Conservation (phyloP, 2,329 filamentous ascomycete genomes). For the Cladophialophora carrionii region DNA sequence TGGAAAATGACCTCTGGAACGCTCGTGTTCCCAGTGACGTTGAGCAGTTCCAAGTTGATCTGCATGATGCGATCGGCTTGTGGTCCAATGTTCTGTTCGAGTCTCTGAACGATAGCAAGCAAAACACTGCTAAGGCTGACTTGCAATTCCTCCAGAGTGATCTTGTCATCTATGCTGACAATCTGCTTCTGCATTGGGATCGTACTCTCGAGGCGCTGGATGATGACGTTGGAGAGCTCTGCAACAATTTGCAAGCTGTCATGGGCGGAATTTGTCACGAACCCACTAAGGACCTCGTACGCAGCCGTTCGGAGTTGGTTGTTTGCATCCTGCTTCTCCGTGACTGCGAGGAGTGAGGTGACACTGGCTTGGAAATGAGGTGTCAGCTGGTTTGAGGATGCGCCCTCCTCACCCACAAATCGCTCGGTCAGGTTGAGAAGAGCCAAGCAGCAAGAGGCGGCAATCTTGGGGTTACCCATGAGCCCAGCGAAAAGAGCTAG, state of each 20-base stretch:
- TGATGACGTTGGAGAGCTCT: conserved; percentile 80
- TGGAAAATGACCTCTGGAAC: conserved; percentile 94
- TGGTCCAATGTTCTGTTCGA: conserved; percentile 88
- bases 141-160: conserved; percentile 96
- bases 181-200: conserved; percentile 88
- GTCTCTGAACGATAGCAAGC: conserved; percentile 84
- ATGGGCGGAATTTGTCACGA: conserved; percentile 85
- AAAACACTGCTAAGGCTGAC: conserved; percentile 91
- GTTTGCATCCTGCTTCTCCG: conserved; percentile 72
- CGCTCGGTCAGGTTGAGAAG: conserved; percentile 97
- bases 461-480: conserved; percentile 92
- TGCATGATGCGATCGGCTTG: conserved; percentile 95
- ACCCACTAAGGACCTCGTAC: conserved; percentile 95
- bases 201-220: conserved; percentile 89
- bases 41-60: conserved; percentile 77
- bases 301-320: conserved; percentile 90
- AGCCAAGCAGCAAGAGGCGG: conserved; percentile 97
- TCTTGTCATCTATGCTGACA: conserved; percentile 93
- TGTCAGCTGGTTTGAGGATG: conserved; percentile 77
- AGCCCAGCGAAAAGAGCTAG: conserved; percentile 87
- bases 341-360: conserved; percentile 79
- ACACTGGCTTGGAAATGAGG: conserved; percentile 93
- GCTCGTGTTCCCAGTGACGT: conserved; percentile 79
- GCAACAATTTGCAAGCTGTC: conserved; percentile 82
- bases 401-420: conserved; percentile 84